Base-by-base conservation (phyloP, 2,329 filamentous ascomycete genomes). In the Pseudocercospora eumusae region DNA sequence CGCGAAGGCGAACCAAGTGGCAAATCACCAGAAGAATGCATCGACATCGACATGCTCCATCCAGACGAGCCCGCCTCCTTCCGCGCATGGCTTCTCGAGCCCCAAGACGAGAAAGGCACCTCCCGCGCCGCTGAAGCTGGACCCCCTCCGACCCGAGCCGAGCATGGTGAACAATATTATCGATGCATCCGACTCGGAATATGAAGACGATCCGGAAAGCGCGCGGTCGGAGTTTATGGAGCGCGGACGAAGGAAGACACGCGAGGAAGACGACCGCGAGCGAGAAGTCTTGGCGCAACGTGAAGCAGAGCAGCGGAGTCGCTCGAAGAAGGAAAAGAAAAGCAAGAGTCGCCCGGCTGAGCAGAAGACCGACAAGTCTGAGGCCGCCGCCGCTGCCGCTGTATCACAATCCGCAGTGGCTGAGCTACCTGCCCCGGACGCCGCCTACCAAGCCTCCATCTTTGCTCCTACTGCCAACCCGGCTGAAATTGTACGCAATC, bases 191-290 rank as follows among this genome's bases (percentile, higher is more conserved):
- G 91, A 91, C 63, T 93, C 91, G 0, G 92, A 96, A 66, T 95
- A 93, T 68, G 91, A 95, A 62, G 89, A 93, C 65, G 83, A 90
- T 36, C 77, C 91, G 11, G 88, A 71, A 21, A 72, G 70, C 52
- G 72, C 72, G 54, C 69, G 73, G 13, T 69, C 65, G 13, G 71
- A 73, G 40, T 68, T 70, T 33, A 62, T 70, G 33, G 64, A 66
- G 57, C 84, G 93, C 64, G 93, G 92, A 8, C 85, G 92, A 62
- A 84, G 91, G 69, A 91, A 89, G 75, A 96, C 92, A 2, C 85
- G 93, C 57, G 92, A 93, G 74, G 91, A 96, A 64, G 93, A 97
- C 70, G 92, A 97, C 68, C 83, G 83, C 59, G 85, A 91, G 59
- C 86, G 93, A 53, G 91, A 93, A 72, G 81, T 86, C 13, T 75